These are phyloP conservation scores for Lachnellula hyalina DNA, from an alignment of 2,329 filamentous ascomycete species.

Conservation along the genomic window DNA sequence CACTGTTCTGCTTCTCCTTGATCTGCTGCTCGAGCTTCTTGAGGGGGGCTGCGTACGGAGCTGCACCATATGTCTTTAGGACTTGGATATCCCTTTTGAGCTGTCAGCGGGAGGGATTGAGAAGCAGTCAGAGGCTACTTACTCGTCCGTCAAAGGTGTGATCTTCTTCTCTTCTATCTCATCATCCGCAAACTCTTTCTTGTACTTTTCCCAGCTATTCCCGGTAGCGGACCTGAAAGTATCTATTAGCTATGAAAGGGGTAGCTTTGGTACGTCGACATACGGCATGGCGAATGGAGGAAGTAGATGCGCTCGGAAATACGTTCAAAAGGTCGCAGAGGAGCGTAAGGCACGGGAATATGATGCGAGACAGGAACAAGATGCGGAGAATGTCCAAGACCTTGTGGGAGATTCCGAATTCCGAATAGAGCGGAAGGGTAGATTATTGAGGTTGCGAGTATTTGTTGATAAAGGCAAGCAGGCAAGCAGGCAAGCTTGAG, in stretches of 20 bases:
- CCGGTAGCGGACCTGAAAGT: constrained; percentile 71
- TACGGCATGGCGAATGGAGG: constrained; percentile 4
- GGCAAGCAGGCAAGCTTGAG: constrained; percentile 22
- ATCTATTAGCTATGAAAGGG: constrained; percentile 4
- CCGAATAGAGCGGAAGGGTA: background rate
- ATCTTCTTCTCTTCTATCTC: constrained; percentile 99
- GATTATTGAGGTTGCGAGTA: constrained; percentile 4
- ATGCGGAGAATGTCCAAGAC: background rate
- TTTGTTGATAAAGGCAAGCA: constrained; percentile 10
- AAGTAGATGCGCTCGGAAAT: background rate
- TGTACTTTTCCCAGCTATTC: constrained; percentile 96
- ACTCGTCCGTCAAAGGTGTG: constrained; percentile 94
- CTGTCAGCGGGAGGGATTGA: constrained; percentile 22
- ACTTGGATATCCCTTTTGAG: constrained; percentile 90
- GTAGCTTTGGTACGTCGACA: background rate
- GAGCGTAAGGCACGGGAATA: background rate
- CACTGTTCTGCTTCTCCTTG: constrained; percentile 96
- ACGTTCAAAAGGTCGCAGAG: background rate
- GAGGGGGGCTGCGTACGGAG: constrained; percentile 86
- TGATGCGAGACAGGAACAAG: background rate
- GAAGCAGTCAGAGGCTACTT: constrained; percentile 36
- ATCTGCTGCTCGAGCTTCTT: constrained; percentile 99
- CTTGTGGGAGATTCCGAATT: background rate
- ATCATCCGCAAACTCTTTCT: constrained; percentile 94
- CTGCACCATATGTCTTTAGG: constrained; percentile 96